Evolutionary conservation across 2,329 filamentous ascomycete species (phyloP).

Genomic region (Pseudogymnoascus sp.): DNA sequence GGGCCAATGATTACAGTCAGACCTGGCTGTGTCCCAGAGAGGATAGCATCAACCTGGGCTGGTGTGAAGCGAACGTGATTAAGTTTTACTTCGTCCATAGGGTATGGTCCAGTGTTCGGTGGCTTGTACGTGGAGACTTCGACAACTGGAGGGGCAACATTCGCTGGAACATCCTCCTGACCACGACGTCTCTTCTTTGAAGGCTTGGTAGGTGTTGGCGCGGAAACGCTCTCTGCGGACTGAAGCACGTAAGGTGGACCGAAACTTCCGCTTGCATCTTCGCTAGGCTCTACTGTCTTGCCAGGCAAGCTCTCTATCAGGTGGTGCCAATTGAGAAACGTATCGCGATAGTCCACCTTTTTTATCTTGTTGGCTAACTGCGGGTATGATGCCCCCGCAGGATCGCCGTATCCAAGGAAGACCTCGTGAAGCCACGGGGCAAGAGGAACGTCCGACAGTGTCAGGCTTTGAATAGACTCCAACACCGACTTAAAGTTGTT

Average conservation of each 20-base stretch:
- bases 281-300: slow-evolving; percentile 71
- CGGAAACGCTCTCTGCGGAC: slow-evolving; percentile 45
- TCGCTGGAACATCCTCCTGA: slow-evolving; percentile 55
- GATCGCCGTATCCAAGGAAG: slow-evolving; percentile 94
- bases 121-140: slow-evolving; percentile 86
- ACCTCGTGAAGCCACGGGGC: slow-evolving; percentile 93
- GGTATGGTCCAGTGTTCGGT: slow-evolving; percentile 82
- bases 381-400: slow-evolving; percentile 76
- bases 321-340: slow-evolving; percentile 93
- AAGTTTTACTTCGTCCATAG: slow-evolving; percentile 68
- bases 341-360: slow-evolving; percentile 83
- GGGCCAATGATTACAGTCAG: slow-evolving; percentile 90
- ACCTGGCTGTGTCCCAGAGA: slow-evolving; percentile 87
- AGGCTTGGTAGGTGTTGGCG: slow-evolving; percentile 45
- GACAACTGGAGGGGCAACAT: slow-evolving; percentile 56
- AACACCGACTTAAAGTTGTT: slow-evolving; percentile 96
- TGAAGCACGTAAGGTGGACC: slow-evolving; percentile 82
- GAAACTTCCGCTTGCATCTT: slow-evolving; percentile 63
- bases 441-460: slow-evolving; percentile 74
- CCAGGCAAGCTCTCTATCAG: slow-evolving; percentile 83
- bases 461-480: slow-evolving; percentile 80
- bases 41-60: slow-evolving; percentile 83
- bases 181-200: slow-evolving; percentile 85
- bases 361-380: slow-evolving; percentile 68
- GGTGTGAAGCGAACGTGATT: slow-evolving; percentile 86